These are phyloP conservation scores for Verticillium longisporum DNA, from an alignment of 2,329 filamentous ascomycete genomes.

Conservation along the genomic window DNA sequence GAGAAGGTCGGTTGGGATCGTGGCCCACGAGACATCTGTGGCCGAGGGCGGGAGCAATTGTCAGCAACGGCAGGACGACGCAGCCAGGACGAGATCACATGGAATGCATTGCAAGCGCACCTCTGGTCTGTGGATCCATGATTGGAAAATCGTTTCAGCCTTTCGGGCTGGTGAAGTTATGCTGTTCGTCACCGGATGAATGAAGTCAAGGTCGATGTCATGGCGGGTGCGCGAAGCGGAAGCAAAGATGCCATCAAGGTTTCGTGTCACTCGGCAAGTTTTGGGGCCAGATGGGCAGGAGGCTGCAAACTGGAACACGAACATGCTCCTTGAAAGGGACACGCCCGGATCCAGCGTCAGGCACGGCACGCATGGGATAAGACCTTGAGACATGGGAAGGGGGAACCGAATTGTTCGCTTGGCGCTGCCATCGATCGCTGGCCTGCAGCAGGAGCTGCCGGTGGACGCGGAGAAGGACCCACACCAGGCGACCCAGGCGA, in stretches of 20 bases:
- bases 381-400: background rate
- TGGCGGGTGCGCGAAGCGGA: background rate
- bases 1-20: conserved; percentile 44
- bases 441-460: background rate
- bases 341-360: background rate
- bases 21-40: conserved; percentile 34
- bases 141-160: background rate
- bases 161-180: background rate
- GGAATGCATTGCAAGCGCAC: background rate
- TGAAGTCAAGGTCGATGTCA: background rate
- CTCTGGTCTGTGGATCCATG: background rate
- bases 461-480: background rate
- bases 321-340: background rate
- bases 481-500: background rate
- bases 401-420: background rate
- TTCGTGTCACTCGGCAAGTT: background rate
- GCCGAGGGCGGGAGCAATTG: background rate
- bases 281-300: background rate
- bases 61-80: background rate
- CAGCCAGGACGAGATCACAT: background rate
- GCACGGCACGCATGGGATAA: background rate
- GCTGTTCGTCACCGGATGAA: background rate
- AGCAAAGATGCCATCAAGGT: background rate
- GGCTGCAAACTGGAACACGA: background rate
- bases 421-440: background rate